Percentiles rank a stretch among this genome's conserved stretches.
Evolutionary conservation across 2,329 filamentous ascomycete species (phyloP).

Genomic region (Ascochyta koolunga): DNA sequence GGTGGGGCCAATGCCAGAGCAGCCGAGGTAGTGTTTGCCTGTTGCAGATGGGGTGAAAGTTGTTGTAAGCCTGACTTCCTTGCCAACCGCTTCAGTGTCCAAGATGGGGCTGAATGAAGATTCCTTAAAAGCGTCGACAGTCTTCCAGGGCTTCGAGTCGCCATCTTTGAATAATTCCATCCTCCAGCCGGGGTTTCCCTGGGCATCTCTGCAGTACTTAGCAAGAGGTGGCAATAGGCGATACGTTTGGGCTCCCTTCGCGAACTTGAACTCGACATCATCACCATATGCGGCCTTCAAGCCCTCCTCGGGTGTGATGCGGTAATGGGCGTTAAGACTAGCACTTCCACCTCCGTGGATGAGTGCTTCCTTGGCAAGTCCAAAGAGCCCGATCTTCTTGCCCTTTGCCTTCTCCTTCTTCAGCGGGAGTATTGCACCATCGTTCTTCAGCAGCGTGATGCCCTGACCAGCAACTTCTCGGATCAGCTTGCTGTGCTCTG

Average conservation of each 20-base stretch:
- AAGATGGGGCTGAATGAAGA: constrained; percentile 35
- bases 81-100: constrained; percentile 30
- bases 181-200: constrained; percentile 43
- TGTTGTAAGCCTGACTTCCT: constrained; percentile 31
- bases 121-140: constrained; percentile 30
- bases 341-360: constrained; percentile 46
- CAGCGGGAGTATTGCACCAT: constrained; percentile 66
- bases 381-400: constrained; percentile 72
- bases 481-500: constrained; percentile 65
- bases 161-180: constrained; percentile 35
- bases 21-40: constrained; percentile 41
- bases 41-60: constrained; percentile 33
- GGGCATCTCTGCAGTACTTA: constrained; percentile 31
- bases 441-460: constrained; percentile 76
- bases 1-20: constrained; percentile 44
- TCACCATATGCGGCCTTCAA: constrained; percentile 35
- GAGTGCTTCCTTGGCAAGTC: constrained; percentile 62
- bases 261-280: constrained; percentile 39
- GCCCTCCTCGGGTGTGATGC: constrained; percentile 36
- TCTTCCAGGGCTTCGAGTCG: constrained; percentile 32
- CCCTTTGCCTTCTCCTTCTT: constrained; percentile 60
- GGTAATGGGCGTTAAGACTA: constrained; percentile 33
- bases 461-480: constrained; percentile 69
- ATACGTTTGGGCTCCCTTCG: constrained; percentile 44
- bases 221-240: constrained; percentile 40